Base-by-base conservation (phyloP, 768 basidiomycete genomes). In the Tylopilus sp. region DNA sequence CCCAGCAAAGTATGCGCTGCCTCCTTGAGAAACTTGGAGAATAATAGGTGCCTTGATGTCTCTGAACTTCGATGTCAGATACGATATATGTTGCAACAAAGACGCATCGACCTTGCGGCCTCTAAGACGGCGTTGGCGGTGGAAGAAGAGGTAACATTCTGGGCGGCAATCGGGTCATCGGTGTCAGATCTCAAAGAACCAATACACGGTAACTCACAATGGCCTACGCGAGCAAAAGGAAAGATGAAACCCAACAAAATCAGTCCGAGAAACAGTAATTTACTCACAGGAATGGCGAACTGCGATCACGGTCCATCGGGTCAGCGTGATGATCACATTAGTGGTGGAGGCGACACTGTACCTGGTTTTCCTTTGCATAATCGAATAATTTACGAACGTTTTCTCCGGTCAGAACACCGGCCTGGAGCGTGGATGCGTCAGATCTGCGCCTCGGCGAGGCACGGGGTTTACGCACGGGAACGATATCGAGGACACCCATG, bases 21-120 rank as follows among this genome's bases (percentile, higher is more conserved):
- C 97, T 51, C 97, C 97, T 70, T 99, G 95, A 49, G 97, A 99
- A 57, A 95, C 86, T 69, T 98, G 97, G 63, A 98, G 76, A 73
- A 99, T 98, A 74, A 99, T 94, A 52, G 95, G 95, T 26, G 95
- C 80, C 71, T 98, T 98, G 79, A 90, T 82, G 70, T 98, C 97
- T 58, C 91, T 91, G 62, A 40, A 50, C 26, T 22, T 12, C 20
- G 20, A 55, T 22, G 22, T 66, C 25, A 57, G 47, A 17, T 0
- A 43, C 58, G 52, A 49, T 53, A 50, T 45, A 50, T 36, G 6
- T 40, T 40, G 17, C 40, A 42, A 23, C 6, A 30, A 2, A 35
- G 12, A 43, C 36, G 15, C 18, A 53, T 64, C 42, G 62, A 91
- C 90, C 93, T 85, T 45, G 95, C 95, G 51, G 93, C 95, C 74